These are phyloP conservation scores for Penicillium lagena DNA, from an alignment of 495 filamentous ascomycete genomes.

Conservation along the genomic window DNA sequence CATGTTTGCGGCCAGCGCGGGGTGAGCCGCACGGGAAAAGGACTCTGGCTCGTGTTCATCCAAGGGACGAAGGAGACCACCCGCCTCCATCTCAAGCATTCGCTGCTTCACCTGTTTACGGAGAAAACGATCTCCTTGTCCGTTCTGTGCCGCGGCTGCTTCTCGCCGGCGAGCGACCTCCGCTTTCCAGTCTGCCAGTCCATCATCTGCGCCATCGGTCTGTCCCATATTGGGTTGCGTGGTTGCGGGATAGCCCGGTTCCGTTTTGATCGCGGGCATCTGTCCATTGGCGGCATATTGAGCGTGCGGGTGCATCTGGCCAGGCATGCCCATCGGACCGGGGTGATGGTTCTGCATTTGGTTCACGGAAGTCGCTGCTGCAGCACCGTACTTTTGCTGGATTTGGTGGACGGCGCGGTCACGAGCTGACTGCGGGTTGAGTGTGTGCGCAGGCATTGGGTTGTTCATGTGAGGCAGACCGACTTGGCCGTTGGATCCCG, in stretches of 20 bases:
- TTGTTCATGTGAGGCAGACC: conserved; percentile 32
- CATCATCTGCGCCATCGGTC: conserved; percentile 64
- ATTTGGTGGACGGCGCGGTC: conserved; percentile 63
- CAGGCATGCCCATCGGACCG: conserved; percentile 14
- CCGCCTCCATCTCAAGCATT: conserved; percentile 66
- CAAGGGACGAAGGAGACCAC: conserved; percentile 72
- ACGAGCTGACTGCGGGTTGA: conserved; percentile 47
- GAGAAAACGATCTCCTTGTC: conserved; percentile 45
- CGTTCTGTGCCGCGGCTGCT: conserved; percentile 47
- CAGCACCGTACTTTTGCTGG: conserved; percentile 62
- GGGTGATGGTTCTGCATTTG: conserved; percentile 47
- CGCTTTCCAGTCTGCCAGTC: conserved; percentile 48
- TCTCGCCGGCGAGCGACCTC: conserved; percentile 47
- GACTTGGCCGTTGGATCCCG: conserved; percentile 47
- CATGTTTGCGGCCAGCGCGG: not conserved
- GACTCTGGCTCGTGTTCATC: conserved; percentile 25
- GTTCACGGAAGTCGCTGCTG: conserved; percentile 64
- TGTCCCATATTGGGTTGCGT: conserved; percentile 29
- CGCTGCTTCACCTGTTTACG: conserved; percentile 43
- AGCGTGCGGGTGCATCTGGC: conserved; percentile 38
- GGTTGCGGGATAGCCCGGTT: conserved; percentile 34
- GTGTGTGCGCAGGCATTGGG: conserved; percentile 27
- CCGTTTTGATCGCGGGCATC: conserved; percentile 42
- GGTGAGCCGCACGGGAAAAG: conserved; percentile 7
- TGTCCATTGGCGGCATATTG: conserved; percentile 39